phyloP scores from a whole-genome alignment of 768 basidiomycete species.

The Mrakia gelida region DNA sequence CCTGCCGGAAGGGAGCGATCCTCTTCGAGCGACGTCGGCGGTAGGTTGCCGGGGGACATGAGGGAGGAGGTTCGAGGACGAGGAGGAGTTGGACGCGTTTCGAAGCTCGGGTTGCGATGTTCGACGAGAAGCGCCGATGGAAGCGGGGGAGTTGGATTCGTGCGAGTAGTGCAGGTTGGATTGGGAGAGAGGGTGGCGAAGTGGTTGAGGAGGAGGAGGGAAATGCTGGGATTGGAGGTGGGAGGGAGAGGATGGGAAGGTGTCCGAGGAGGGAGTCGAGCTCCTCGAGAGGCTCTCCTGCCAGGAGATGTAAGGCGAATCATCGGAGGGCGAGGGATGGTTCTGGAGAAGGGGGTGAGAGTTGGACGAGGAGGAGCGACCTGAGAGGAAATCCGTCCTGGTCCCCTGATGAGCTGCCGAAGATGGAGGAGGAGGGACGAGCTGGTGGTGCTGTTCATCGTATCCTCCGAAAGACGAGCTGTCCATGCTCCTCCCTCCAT shows the following conservation, averaged over 20 bases:
- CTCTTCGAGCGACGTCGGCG: neutral
- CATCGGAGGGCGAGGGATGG: neutral
- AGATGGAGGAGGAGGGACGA: neutral
- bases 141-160: neutral
- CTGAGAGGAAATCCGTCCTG: too few species aligned
- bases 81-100: neutral
- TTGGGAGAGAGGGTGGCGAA: neutral
- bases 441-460: neutral
- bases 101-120: neutral
- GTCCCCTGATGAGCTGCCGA: neutral
- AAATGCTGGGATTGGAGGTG: neutral
- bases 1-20: neutral
- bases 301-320: neutral
- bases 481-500: neutral
- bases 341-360: neutral
- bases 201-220: neutral
- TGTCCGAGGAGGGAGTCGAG: neutral
- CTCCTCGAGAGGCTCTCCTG: neutral
- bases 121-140: neutral
- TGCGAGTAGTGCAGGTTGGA: neutral
- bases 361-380: neutral
- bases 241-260: neutral
- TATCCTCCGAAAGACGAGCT: neutral
- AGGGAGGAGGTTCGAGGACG: neutral
- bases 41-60: neutral